Evolutionary conservation across 2,329 filamentous ascomycete genomes (phyloP).

Genomic region (Cladosporium sphaerospermum): DNA sequence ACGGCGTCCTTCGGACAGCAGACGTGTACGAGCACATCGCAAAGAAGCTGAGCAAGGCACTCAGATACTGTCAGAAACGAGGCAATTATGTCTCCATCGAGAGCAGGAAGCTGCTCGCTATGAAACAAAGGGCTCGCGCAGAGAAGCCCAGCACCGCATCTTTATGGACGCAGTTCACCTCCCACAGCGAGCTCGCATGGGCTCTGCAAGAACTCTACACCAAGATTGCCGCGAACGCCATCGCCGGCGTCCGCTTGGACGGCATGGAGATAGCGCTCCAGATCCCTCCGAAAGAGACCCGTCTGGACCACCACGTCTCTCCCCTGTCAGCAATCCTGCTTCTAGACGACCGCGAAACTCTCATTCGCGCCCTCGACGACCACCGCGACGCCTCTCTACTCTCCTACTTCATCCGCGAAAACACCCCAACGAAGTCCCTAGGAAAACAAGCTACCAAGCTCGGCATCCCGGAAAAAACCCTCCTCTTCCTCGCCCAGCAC

Average conservation of each 20-base stretch:
- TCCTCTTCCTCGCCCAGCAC: slow-evolving; percentile 83
- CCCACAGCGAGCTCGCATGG: slow-evolving; percentile 28
- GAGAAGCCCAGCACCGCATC: slow-evolving; percentile 32
- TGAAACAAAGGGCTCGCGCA: slow-evolving; percentile 70
- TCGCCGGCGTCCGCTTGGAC: slow-evolving; percentile 54
- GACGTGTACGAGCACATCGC: slow-evolving; percentile 83
- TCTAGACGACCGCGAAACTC: slow-evolving; percentile 73
- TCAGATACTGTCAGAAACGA: slow-evolving; percentile 87
- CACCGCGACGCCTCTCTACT: slow-evolving; percentile 67
- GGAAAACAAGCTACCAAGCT: slow-evolving; percentile 67
- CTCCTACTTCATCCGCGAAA: slow-evolving; percentile 61
- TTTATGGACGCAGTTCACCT: slow-evolving; percentile 17
- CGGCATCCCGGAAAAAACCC: slow-evolving; percentile 68
- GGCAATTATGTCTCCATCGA: slow-evolving; percentile 90
- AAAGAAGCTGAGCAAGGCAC: slow-evolving; percentile 84
- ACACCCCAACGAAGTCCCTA: slow-evolving; percentile 58
- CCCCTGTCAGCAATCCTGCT: slow-evolving; percentile 84
- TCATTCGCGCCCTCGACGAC: slow-evolving; percentile 60
- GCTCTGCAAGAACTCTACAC: slow-evolving; percentile 25
- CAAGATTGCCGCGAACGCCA: slow-evolving; percentile 14
- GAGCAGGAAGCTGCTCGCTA: slow-evolving; percentile 69
- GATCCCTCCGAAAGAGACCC: slow-evolving; percentile 53
- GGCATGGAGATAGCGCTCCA: slow-evolving; percentile 59
- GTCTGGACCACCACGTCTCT: background rate
- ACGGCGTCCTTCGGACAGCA: background rate